A percentile compares a stretch with the other conserved stretches of the same genome.
Conservation (phyloP, 2,329 filamentous ascomycete species). For the Aureobasidium sp. region DNA sequence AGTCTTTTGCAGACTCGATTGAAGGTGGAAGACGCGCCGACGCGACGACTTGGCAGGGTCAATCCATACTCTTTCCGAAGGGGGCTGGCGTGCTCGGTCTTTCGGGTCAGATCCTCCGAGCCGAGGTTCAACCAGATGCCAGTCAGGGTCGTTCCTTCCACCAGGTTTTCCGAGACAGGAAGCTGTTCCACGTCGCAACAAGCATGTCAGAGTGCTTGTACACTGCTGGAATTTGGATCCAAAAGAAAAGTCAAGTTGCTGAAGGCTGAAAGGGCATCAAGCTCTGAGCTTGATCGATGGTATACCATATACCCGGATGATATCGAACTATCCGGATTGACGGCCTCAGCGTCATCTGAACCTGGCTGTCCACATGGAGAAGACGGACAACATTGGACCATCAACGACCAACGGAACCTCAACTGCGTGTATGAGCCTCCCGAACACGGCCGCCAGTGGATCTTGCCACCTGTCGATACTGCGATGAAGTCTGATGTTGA, state of each 20-base stretch:
- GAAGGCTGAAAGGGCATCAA: too few species aligned
- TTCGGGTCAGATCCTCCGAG: too few species aligned
- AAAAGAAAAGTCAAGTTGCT: too few species aligned
- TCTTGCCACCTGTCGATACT: background rate
- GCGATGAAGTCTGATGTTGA: background rate
- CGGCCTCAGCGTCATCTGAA: too few species aligned
- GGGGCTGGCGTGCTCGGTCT: background rate
- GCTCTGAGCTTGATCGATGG: too few species aligned
- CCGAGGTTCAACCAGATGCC: background rate
- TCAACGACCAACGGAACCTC: background rate
- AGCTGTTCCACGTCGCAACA: background rate
- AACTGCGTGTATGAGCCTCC: background rate
- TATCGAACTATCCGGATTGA: too few species aligned
- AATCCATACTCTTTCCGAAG: background rate
- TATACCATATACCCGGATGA: background rate
- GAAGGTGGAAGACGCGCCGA: conserved; percentile 3
- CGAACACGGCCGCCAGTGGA: too few species aligned
- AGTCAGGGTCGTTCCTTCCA: background rate
- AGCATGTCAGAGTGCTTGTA: background rate
- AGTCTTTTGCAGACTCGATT: background rate
- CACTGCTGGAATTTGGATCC: background rate
- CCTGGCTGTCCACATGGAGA: background rate
- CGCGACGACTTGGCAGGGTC: background rate
- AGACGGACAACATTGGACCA: background rate
- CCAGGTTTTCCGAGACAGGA: background rate